A percentile compares a stretch with the other conserved stretches of the same genome.
These are phyloP conservation scores for Verbascum thapsus DNA, from an alignment of 257 asterid genomes.

Conservation along the genomic window DNA sequence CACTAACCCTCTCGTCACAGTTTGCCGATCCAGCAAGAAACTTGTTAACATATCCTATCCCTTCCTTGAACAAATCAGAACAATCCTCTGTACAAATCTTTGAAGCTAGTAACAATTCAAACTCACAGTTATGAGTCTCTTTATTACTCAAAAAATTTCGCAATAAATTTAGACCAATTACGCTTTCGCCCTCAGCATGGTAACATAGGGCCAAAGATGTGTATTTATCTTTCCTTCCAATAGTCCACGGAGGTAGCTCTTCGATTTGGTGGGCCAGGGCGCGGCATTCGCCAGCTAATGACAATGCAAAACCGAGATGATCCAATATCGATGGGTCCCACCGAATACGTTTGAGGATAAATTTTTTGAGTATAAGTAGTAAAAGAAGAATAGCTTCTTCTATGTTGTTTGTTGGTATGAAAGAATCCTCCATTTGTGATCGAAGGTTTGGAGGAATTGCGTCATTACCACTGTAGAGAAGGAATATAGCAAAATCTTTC, in stretches of 20 bases:
- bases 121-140: slow-evolving; percentile 43
- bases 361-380: slow-evolving; percentile 54
- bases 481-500: slow-evolving; percentile 73
- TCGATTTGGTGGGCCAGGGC: slow-evolving; percentile 70
- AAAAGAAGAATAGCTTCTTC: slow-evolving; percentile 89
- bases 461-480: slow-evolving; percentile 80
- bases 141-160: slow-evolving; percentile 61
- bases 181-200: slow-evolving; percentile 63
- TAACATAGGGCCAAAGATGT: slow-evolving; percentile 68
- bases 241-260: slow-evolving; percentile 65
- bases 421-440: slow-evolving; percentile 72
- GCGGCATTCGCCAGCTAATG: slow-evolving; percentile 57
- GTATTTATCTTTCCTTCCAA: slow-evolving; percentile 53
- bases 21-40: slow-evolving; percentile 36
- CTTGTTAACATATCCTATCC: slow-evolving; percentile 44
- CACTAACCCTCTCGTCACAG: slow-evolving; percentile 49
- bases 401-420: slow-evolving; percentile 67
- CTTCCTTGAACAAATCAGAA: slow-evolving; percentile 57
- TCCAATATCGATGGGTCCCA: slow-evolving; percentile 83
- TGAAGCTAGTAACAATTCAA: slow-evolving; percentile 72
- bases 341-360: slow-evolving; percentile 37
- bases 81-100: slow-evolving; percentile 62
- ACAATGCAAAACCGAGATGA: slow-evolving; percentile 75
- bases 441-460: slow-evolving; percentile 87
- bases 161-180: slow-evolving; percentile 60